A percentile compares a stretch with the other conserved stretches of the same genome.
Conservation (phyloP, 192 early-diverging fungal species). For the Backusella macrospora region DNA sequence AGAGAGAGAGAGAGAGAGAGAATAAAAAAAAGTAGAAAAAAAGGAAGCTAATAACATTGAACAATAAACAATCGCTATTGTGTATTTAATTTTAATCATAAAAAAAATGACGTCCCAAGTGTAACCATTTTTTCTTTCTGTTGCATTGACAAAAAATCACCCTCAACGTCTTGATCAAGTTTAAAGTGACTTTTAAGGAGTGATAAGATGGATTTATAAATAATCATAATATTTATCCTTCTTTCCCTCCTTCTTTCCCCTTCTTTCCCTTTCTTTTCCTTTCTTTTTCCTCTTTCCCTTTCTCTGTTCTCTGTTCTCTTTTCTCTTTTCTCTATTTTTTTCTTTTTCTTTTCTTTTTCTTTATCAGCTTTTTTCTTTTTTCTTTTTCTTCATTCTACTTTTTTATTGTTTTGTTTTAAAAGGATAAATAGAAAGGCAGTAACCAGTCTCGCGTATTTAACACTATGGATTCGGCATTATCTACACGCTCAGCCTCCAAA, state of each 20-base stretch:
- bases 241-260: neutral
- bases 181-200: constrained; percentile 13
- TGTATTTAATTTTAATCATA: neutral
- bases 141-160: neutral
- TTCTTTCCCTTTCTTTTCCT: neutral
- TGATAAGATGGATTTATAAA: neutral
- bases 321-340: neutral
- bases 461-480: neutral
- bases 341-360: too few species aligned
- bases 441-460: neutral
- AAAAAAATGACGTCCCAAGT: neutral
- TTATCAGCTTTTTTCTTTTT: too few species aligned
- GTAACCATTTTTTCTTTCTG: neutral
- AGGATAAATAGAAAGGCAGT: too few species aligned
- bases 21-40: neutral
- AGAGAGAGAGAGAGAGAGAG: neutral
- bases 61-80: neutral
- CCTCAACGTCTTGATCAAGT: neutral
- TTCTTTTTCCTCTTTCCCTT: neutral
- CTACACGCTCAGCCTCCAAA: neutral
- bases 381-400: too few species aligned
- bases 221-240: neutral
- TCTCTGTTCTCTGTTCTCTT: too few species aligned
- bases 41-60: neutral
- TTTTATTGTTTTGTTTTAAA: too few species aligned